phyloP scores from a whole-genome alignment of 2,329 filamentous ascomycete species.

The Pseudocercospora musae region DNA sequence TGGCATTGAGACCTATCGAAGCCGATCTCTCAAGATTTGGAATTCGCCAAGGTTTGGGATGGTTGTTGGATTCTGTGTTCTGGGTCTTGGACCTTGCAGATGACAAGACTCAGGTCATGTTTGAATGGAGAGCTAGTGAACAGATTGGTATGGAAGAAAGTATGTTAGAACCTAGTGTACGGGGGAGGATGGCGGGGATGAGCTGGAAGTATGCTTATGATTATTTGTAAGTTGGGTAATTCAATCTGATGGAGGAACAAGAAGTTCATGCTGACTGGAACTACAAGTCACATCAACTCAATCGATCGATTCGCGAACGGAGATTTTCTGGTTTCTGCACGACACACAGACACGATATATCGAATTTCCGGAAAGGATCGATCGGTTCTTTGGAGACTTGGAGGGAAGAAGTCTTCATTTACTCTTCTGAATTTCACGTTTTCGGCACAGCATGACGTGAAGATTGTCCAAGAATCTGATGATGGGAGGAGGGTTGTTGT shows the following conservation, averaged over 20 bases:
- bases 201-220: conserved; percentile 6
- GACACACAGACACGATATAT: conserved; percentile 40
- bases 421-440: conserved; percentile 8
- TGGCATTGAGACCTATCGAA: not conserved
- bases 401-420: conserved; percentile 17
- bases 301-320: conserved; percentile 39
- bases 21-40: not conserved
- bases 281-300: conserved; percentile 37
- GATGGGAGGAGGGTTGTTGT: not conserved
- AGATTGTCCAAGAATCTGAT: not conserved
- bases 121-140: conserved; percentile 45
- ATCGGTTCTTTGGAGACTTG: conserved; percentile 39
- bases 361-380: conserved; percentile 37
- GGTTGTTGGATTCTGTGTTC: conserved; percentile 35
- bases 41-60: conserved; percentile 10
- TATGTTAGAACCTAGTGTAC: not conserved
- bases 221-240: not conserved
- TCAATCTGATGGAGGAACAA: not conserved
- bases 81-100: conserved; percentile 43
- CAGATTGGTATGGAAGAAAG: conserved; percentile 34
- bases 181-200: conserved; percentile 1
- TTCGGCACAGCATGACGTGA: conserved; percentile 1
- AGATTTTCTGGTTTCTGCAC: conserved; percentile 40
- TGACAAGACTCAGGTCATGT: conserved; percentile 37
- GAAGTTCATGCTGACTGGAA: not conserved